Percentiles rank a stretch among this genome's conserved stretches.
Evolutionary conservation across 2,329 filamentous ascomycete genomes (phyloP).

Genomic region (Venturia nashicola): DNA sequence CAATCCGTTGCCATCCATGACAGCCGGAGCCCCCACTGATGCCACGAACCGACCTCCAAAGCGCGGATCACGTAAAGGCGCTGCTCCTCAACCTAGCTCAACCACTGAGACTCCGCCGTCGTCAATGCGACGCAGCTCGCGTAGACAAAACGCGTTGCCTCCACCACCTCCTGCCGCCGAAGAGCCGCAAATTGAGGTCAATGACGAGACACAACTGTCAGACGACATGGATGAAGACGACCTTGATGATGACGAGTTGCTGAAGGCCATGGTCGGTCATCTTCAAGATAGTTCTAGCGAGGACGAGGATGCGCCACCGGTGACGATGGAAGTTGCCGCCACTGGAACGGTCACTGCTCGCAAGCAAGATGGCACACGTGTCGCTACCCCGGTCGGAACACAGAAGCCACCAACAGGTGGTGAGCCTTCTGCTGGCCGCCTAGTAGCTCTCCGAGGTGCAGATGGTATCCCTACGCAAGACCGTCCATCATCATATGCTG

Average conservation of each 20-base stretch:
- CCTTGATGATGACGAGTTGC: conserved; percentile 39
- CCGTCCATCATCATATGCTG: conserved; percentile 68
- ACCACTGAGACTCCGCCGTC: conserved; percentile 31
- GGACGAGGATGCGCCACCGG: conserved; percentile 67
- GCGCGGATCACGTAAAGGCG: conserved; percentile 10
- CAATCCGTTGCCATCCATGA: conserved; percentile 15
- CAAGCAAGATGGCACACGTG: conserved; percentile 80
- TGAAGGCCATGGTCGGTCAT: conserved; percentile 85
- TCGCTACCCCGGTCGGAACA: conserved; percentile 58
- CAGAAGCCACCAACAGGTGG: conserved; percentile 34
- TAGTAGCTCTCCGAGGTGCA: neutral
- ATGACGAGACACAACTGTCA: conserved; percentile 79
- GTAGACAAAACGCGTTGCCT: conserved; percentile 36
- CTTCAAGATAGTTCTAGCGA: conserved; percentile 73
- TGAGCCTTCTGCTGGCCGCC: conserved; percentile 16
- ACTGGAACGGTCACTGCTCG: conserved; percentile 81
- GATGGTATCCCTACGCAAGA: conserved; percentile 16
- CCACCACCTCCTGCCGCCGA: conserved; percentile 41
- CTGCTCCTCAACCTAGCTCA: conserved; percentile 12
- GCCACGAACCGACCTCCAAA: conserved; percentile 21
- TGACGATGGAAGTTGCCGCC: conserved; percentile 80
- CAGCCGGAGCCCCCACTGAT: conserved; percentile 23
- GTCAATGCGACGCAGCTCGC: conserved; percentile 47
- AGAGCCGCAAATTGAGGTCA: conserved; percentile 67
- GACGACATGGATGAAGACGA: conserved; percentile 56